These are phyloP conservation scores for Aaosphaeria pasadenensis DNA, from an alignment of 2,329 filamentous ascomycete genomes.

Conservation along the genomic window DNA sequence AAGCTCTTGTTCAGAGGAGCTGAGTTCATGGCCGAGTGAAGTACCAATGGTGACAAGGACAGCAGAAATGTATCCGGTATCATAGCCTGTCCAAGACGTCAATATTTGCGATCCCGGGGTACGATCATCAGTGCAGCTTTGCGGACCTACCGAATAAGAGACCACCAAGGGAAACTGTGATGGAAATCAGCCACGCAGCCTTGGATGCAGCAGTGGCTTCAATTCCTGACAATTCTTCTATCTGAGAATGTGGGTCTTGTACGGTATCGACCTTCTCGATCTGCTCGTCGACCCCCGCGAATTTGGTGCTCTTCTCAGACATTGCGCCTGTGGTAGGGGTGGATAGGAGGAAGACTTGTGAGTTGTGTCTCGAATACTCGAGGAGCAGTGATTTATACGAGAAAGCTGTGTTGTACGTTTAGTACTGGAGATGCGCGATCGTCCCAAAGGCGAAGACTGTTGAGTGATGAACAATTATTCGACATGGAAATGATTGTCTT, in stretches of 20 bases:
- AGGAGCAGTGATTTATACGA: no score
- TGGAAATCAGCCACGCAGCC: conserved; percentile 26
- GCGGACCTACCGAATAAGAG: conserved; percentile 20
- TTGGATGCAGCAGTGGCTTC: conserved; percentile 25
- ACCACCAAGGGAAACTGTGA: conserved; percentile 26
- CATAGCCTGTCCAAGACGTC: conserved; percentile 19
- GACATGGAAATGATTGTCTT: no score
- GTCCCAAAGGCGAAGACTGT: no score
- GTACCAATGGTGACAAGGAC: conserved; percentile 37
- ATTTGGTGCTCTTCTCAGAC: conserved; percentile 15
- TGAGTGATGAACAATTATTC: no score
- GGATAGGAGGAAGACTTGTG: no score
- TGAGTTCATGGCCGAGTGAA: conserved; percentile 27
- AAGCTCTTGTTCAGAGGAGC: conserved; percentile 35
- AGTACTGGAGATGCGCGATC: no score
- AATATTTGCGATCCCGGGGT: background rate
- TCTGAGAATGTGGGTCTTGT: conserved; percentile 8
- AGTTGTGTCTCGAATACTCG: no score
- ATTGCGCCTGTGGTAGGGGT: background rate
- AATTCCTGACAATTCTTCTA: conserved; percentile 21
- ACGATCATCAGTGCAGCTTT: background rate
- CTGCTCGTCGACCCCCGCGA: conserved; percentile 2
- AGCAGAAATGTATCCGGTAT: conserved; percentile 38
- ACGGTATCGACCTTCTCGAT: conserved; percentile 20
- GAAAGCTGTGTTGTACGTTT: no score